A percentile compares a stretch with the other conserved stretches of the same genome.
Evolutionary conservation across 139 green algal genomes (phyloP).

Genomic region (Micractinium conductrix): DNA sequence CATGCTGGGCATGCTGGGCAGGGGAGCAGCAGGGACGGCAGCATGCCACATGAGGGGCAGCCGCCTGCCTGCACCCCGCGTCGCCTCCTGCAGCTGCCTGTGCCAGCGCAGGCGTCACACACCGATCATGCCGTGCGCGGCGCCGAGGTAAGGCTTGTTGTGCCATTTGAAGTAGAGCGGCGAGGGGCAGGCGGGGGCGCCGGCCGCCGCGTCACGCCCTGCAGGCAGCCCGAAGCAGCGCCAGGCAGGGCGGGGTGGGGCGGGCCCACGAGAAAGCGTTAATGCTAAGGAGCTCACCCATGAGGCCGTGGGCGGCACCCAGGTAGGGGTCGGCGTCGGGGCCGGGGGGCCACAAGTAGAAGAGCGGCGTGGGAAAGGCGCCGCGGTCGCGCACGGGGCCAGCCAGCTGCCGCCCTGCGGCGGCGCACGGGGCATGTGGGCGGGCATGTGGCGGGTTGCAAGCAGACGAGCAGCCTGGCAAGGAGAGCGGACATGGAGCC

Average conservation of each 20-base stretch:
- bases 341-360: constrained; percentile 29
- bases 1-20: not conserved
- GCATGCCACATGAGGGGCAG: not conserved
- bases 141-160: constrained; percentile 41
- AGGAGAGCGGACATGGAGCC: not conserved
- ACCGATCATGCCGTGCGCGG: constrained; percentile 49
- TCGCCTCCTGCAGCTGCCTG: no score
- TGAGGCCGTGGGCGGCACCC: constrained; percentile 23
- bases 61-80: no score
- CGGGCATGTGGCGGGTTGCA: not conserved
- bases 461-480: not conserved
- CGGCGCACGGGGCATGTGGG: no score
- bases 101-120: not conserved
- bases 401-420: not conserved
- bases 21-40: not conserved
- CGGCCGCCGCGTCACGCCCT: not conserved
- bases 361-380: constrained; percentile 24
- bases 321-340: constrained; percentile 15
- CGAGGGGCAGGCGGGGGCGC: not conserved
- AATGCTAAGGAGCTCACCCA: constrained; percentile 12
- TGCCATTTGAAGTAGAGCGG: constrained; percentile 43
- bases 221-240: not conserved
- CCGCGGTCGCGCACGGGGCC: not conserved
- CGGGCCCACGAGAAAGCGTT: no score
- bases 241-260: no score